Conservation (phyloP, 2,329 filamentous ascomycete genomes). For the Lasiodiplodia gonubiensis region DNA sequence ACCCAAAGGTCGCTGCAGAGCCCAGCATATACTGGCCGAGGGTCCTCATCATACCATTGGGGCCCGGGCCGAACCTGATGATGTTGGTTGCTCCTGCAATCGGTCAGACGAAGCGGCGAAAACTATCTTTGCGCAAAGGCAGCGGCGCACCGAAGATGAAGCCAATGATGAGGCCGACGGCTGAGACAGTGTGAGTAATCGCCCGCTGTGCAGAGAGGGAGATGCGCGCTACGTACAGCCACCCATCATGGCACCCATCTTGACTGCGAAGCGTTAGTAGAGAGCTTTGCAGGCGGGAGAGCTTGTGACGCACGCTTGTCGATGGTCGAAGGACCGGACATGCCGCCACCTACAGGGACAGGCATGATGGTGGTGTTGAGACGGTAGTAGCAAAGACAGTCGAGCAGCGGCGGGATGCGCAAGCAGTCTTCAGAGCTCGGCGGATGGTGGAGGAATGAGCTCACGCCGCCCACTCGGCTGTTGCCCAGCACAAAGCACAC, state of each 20-base stretch:
- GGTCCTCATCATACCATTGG: conserved; percentile 91
- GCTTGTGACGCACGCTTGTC: conserved; percentile 67
- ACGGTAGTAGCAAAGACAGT: neutral
- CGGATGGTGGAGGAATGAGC: conserved; percentile 14
- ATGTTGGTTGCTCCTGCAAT: conserved; percentile 83
- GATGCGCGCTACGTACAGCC: conserved; percentile 71
- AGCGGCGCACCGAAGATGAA: conserved; percentile 84
- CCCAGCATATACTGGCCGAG: conserved; percentile 96
- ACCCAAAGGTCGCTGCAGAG: conserved; percentile 93
- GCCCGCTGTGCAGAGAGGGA: conserved; percentile 34
- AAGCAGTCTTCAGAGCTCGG: conserved; percentile 4
- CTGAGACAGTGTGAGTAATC: conserved; percentile 53
- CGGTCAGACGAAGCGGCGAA: conserved; percentile 27
- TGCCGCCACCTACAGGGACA: conserved; percentile 57
- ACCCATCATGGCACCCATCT: conserved; percentile 99
- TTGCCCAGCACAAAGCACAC: neutral
- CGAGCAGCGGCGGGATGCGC: neutral
- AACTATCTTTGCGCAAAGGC: neutral
- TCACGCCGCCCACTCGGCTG: conserved; percentile 22
- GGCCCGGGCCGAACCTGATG: conserved; percentile 90
- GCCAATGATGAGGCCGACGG: conserved; percentile 93
- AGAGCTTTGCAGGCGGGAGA: conserved; percentile 33
- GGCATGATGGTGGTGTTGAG: conserved; percentile 53
- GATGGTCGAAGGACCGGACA: conserved; percentile 66
- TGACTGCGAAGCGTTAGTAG: conserved; percentile 65